Evolutionary conservation across 2,329 filamentous ascomycete genomes (phyloP).

Genomic region (Exophiala dermatitidis): DNA sequence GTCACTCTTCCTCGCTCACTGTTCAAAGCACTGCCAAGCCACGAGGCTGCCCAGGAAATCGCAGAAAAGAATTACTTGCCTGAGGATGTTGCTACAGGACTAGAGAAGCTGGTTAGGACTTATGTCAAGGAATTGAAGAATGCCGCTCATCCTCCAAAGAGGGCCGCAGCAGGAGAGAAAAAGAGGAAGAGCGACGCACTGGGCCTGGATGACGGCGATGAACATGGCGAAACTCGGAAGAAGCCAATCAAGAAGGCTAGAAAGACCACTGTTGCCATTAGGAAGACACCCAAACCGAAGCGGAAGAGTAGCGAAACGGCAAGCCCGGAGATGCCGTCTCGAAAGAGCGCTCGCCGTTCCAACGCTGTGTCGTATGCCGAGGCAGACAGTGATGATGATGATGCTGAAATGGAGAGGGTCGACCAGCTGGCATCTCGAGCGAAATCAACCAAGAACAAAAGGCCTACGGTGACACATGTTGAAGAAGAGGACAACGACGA

Average conservation of each 20-base stretch:
- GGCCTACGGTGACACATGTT: slow-evolving; percentile 15
- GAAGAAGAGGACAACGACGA: neutral
- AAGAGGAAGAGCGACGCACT: slow-evolving; percentile 40
- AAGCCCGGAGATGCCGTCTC: slow-evolving; percentile 32
- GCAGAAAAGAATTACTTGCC: slow-evolving; percentile 79
- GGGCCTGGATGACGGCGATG: slow-evolving; percentile 22
- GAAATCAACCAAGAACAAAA: slow-evolving; percentile 27
- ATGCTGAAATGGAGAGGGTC: slow-evolving; percentile 38
- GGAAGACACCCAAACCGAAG: slow-evolving; percentile 28
- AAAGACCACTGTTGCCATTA: slow-evolving; percentile 20
- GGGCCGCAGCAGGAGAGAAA: slow-evolving; percentile 26
- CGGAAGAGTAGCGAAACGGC: slow-evolving; percentile 35
- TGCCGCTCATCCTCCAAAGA: slow-evolving; percentile 23
- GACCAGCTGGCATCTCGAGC: slow-evolving; percentile 6
- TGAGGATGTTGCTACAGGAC: slow-evolving; percentile 63
- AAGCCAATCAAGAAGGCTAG: slow-evolving; percentile 24
- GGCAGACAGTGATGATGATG: slow-evolving; percentile 40
- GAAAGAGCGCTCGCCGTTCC: slow-evolving; percentile 36
- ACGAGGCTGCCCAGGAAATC: slow-evolving; percentile 73
- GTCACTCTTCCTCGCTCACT: slow-evolving; percentile 72
- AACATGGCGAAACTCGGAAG: slow-evolving; percentile 14
- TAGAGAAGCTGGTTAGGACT: slow-evolving; percentile 69
- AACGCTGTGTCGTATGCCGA: slow-evolving; percentile 36
- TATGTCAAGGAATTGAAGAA: slow-evolving; percentile 52
- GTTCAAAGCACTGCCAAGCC: slow-evolving; percentile 67